A percentile compares a stretch with the other conserved stretches of the same genome.
These are phyloP conservation scores for Ailanthus altissimus DNA, from an alignment of 345 rosid genomes.

Conservation along the genomic window DNA sequence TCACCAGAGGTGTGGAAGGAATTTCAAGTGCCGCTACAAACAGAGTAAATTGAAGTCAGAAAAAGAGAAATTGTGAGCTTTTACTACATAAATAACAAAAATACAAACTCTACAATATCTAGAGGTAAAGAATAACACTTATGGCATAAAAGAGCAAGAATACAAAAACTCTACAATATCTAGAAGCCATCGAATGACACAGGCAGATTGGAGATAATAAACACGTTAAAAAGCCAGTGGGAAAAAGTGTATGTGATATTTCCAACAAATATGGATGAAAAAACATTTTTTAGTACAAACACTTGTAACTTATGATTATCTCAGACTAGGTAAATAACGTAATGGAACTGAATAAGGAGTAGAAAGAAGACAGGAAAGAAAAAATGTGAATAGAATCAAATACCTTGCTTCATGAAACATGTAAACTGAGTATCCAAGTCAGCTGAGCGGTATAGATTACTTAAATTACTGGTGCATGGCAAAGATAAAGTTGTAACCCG, in stretches of 20 bases:
- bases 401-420: constrained; percentile 97
- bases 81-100: neutral
- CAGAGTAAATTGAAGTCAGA: constrained; percentile 9
- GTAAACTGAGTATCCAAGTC: constrained; percentile 95
- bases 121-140: too few relatives aligned
- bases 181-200: neutral
- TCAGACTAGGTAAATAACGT: neutral
- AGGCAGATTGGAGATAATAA: neutral
- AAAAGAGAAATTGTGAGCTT: constrained; percentile 6
- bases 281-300: too few relatives aligned
- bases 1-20: constrained; percentile 61
- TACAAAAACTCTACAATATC: neutral
- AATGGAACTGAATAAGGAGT: neutral
- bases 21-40: constrained; percentile 72
- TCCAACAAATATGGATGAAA: neutral
- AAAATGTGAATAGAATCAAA: constrained; percentile 2
- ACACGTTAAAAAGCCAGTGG: neutral
- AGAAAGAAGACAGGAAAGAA: neutral
- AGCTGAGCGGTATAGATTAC: constrained; percentile 89
- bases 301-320: neutral
- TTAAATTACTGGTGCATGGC: constrained; percentile 87
- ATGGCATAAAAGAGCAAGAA: too few relatives aligned
- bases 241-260: neutral
- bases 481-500: constrained; percentile 85
- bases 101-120: too few relatives aligned